Percentiles rank a stretch among this genome's conserved stretches.
phyloP scores from a whole-genome alignment of 2,329 filamentous ascomycete species.

The Pseudonectria buxi region DNA sequence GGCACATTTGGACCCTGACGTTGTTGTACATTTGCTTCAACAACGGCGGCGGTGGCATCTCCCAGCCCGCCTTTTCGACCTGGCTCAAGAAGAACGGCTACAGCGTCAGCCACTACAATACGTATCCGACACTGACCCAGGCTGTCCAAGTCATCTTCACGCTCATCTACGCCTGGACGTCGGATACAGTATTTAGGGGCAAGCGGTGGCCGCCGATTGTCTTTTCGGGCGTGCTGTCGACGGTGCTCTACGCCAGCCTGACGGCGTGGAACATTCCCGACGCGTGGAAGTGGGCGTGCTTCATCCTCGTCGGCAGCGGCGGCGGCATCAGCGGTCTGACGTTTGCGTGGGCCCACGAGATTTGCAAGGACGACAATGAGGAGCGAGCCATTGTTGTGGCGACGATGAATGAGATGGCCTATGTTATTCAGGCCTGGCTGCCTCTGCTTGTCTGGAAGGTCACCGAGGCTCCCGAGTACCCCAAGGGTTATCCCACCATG shows the following conservation, averaged over 20 bases:
- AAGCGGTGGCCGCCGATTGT: conserved; percentile 58
- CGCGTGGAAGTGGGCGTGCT: conserved; percentile 59
- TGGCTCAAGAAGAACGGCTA: conserved; percentile 41
- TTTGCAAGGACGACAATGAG: conserved; percentile 48
- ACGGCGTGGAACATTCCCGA: conserved; percentile 38
- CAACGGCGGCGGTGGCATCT: conserved; percentile 42
- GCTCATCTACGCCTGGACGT: conserved; percentile 58
- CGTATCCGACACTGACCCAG: conserved; percentile 52
- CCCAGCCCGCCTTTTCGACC: conserved; percentile 49
- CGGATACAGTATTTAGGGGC: conserved; percentile 52
- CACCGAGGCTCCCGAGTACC: conserved; percentile 53
- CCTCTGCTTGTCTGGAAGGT: conserved; percentile 61
- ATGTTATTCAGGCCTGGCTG: conserved; percentile 63
- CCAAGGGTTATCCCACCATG: conserved; percentile 54
- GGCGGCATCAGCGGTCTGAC: conserved; percentile 40
- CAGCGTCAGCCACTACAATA: conserved; percentile 36
- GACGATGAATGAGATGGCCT: conserved; percentile 63
- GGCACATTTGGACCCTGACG: conserved; percentile 57
- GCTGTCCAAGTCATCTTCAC: conserved; percentile 51
- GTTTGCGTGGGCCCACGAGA: conserved; percentile 44
- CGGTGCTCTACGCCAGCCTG: conserved; percentile 33
- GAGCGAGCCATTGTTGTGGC: conserved; percentile 60
- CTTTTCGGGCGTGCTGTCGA: conserved; percentile 39
- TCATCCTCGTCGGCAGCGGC: conserved; percentile 47
- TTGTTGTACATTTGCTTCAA: conserved; percentile 59